phyloP scores from a whole-genome alignment of 1,139 yeast species.

The Nakaseomyces glabratus region DNA sequence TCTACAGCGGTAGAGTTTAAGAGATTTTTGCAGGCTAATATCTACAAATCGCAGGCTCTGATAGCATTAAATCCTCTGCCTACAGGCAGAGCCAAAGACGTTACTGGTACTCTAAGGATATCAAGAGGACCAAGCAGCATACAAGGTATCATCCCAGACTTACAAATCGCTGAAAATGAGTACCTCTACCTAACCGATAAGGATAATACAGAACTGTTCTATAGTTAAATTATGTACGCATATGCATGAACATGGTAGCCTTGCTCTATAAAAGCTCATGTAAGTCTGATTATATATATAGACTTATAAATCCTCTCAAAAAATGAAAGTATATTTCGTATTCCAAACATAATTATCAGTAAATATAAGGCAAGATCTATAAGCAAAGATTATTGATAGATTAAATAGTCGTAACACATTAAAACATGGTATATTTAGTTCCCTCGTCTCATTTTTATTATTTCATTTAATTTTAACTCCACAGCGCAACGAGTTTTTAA shows the following conservation, averaged over 20 bases:
- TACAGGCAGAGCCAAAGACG: conserved; percentile 78
- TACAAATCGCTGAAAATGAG: conserved; percentile 47
- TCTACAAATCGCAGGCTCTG: conserved; percentile 22
- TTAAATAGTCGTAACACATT: no score
- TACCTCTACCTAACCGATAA: conserved; percentile 54
- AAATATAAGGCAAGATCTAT: no score
- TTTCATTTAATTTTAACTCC: conserved; percentile 78
- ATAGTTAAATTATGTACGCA: conserved; percentile 25
- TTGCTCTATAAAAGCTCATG: not conserved
- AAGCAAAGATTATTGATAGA: no score
- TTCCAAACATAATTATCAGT: no score
- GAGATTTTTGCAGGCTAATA: conserved; percentile 19
- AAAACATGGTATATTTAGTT: no score
- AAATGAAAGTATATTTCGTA: no score
- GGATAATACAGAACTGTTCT: conserved; percentile 39
- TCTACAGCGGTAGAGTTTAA: conserved; percentile 18
- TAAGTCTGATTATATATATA: not conserved
- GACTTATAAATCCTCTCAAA: not conserved
- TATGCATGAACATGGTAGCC: not conserved
- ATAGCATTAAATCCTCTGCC: conserved; percentile 53
- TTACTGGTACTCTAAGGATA: conserved; percentile 62
- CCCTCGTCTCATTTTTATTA: conserved; percentile 31
- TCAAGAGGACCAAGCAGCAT: conserved; percentile 40
- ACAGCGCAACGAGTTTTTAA: conserved; percentile 84
- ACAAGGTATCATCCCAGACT: conserved; percentile 9